phyloP scores from a whole-genome alignment of 495 filamentous ascomycete species.

The Poronia punctata region DNA sequence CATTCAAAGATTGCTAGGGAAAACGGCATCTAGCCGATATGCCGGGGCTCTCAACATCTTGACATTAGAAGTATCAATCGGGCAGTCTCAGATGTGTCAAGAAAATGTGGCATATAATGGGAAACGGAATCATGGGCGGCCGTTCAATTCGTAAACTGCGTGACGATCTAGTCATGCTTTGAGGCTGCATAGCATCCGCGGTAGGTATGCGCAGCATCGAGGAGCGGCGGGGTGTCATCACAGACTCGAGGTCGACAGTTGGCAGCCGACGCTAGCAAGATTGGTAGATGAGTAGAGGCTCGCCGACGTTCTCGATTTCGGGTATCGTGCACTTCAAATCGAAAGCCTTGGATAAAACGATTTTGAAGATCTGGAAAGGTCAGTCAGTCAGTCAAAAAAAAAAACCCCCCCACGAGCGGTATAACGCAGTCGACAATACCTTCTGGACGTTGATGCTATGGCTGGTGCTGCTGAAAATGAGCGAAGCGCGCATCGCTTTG shows the following conservation, averaged over 20 bases:
- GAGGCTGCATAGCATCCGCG: slow-evolving; percentile 27
- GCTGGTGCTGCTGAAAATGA: slow-evolving; percentile 97
- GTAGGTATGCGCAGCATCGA: slow-evolving; percentile 4
- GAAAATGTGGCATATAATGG: background rate
- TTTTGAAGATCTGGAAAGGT: slow-evolving; percentile 88
- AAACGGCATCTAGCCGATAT: slow-evolving; percentile 6
- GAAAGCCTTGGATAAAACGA: slow-evolving; percentile 96
- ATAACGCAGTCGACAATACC: slow-evolving; percentile 40
- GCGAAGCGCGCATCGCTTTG: slow-evolving; percentile 92
- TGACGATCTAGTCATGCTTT: background rate
- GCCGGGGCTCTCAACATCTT: background rate
- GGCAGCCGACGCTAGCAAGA: slow-evolving; percentile 44
- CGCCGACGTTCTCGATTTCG: slow-evolving; percentile 94
- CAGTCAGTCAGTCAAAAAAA: slow-evolving; percentile 1
- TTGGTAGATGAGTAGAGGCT: slow-evolving; percentile 92
- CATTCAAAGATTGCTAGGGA: slow-evolving; percentile 2
- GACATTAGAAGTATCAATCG: background rate
- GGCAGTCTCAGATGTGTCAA: background rate
- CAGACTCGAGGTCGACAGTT: slow-evolving; percentile 1
- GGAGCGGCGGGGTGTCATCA: slow-evolving; percentile 2
- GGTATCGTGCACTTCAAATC: slow-evolving; percentile 98
- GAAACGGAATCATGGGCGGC: slow-evolving; percentile 2
- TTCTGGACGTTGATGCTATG: slow-evolving; percentile 99
- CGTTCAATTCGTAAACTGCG: slow-evolving; percentile 11
- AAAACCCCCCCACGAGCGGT: no score